Percentiles rank a stretch among this genome's conserved stretches.
Conservation (phyloP, 2,329 filamentous ascomycete genomes). For the Colletotrichum sp. region DNA sequence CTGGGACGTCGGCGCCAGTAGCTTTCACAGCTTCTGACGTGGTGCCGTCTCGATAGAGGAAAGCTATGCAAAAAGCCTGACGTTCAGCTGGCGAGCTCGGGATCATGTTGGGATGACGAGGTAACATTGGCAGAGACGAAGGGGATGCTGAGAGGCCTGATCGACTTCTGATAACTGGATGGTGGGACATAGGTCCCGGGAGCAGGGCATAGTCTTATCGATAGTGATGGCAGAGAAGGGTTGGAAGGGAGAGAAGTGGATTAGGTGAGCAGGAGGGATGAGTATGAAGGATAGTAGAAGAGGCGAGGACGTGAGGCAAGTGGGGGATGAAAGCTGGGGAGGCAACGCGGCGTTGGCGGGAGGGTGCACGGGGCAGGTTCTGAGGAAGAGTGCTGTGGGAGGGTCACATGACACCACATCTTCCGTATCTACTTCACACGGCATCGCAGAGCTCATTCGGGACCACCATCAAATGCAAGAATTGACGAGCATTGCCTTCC, state of each 20-base stretch:
- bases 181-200: neutral
- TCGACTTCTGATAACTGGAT: neutral
- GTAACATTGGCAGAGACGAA: neutral
- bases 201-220: neutral
- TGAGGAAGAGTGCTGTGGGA: neutral
- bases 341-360: neutral
- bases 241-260: neutral
- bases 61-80: neutral
- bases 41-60: neutral
- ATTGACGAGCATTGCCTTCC: neutral
- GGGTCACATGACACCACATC: neutral
- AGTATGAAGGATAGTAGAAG: neutral
- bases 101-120: neutral
- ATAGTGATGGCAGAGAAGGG: neutral
- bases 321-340: neutral
- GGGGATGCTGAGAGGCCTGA: neutral
- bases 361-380: neutral
- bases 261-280: neutral
- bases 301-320: neutral
- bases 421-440: neutral
- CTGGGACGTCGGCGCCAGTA: neutral
- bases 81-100: neutral
- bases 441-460: neutral
- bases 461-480: neutral
- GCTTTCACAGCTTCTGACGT: neutral